Base-by-base conservation (phyloP, 2,329 filamentous ascomycete species). In the Huntiella moniliformis region DNA sequence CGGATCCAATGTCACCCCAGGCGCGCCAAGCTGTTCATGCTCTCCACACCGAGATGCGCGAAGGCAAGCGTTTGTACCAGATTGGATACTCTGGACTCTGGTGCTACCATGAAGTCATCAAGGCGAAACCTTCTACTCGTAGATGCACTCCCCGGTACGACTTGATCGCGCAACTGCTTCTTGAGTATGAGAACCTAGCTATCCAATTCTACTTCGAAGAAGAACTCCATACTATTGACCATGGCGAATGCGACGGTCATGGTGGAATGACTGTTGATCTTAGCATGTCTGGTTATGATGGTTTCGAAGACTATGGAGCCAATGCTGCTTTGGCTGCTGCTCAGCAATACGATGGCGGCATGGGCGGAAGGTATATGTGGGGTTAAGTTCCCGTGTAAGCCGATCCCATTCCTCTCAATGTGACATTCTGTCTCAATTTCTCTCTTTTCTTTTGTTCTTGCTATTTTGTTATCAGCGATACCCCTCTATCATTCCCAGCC, bases 91-190 rank as follows among this genome's bases (percentile, higher is more conserved):
- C 61, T 4, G 62, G 63, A 43, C 54, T 58, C 3, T 65, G 58
- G 50, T 67, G 64, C 52, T 65, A 63, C 45, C 64, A 67, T 47
- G 64, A 63, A 46, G 60, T 60, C 0, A 55, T 67, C 52, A 65
- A 64, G 52, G 59, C 64, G 5, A 60, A 63, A n/a, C 64, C 64
- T 2, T 64, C 59, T 60, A 63, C 60, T 11, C 65, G 63, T 52
- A 58, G 64, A 46, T 66, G 63, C 47, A 57, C 59, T 17, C 58
- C 63, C 41, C 57, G 61, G 43, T 67, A 67, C 51, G 60, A 63
- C 11, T 54, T 57, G 3, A 57, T 60, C 3, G 55, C 60, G 6
- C 54, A 57, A 35, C 58, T 66, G 18, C 51, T 66, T 18, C 56
- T 64, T 45, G 55, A 61, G 44, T 60, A 64, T 42, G 56, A 59